Evolutionary conservation across 352 stramenopile genomes (phyloP).

Genomic region (Pythium phragmiticola): DNA sequence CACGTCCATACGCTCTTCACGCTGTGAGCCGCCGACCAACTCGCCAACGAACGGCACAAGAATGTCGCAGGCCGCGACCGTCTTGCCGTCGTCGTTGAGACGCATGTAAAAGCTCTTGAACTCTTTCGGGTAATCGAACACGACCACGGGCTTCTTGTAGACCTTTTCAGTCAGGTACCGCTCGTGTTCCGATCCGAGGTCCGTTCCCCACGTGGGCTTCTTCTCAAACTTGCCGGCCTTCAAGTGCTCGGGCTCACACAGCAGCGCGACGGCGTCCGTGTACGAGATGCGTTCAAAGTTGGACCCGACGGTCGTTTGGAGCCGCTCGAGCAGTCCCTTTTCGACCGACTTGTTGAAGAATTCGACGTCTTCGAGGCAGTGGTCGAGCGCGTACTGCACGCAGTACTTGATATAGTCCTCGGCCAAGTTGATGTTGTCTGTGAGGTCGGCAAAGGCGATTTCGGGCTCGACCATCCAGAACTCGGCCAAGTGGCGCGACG

Average conservation of each 20-base stretch:
- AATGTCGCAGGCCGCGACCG: constrained; percentile 97
- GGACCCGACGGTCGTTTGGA: constrained; percentile 45
- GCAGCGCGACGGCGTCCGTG: constrained; percentile 92
- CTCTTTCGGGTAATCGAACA: constrained; percentile 98
- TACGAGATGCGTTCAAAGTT: constrained; percentile 90
- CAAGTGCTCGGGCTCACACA: constrained; percentile 82
- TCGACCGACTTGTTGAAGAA: constrained; percentile 95
- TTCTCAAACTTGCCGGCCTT: constrained; percentile 88
- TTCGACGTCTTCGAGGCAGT: constrained; percentile 91
- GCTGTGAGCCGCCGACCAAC: constrained; percentile 97
- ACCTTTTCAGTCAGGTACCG: constrained; percentile 93
- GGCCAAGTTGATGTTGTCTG: constrained; percentile 94
- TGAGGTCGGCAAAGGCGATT: constrained; percentile 88
- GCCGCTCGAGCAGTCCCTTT: constrained; percentile 79
- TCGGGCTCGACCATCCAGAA: constrained; percentile 99
- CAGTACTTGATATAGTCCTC: constrained; percentile 97
- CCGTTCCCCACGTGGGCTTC: constrained; percentile 92
- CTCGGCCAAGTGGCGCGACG: constrained; percentile 95
- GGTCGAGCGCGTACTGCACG: constrained; percentile 90
- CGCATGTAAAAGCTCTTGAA: constrained; percentile 99
- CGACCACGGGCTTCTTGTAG: constrained; percentile 92
- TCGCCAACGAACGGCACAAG: constrained; percentile 96
- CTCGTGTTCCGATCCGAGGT: constrained; percentile 98
- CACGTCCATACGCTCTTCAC: constrained; percentile 93
- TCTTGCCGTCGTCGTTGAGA: constrained; percentile 96